These are phyloP conservation scores for Glomus cerebriforme DNA, from an alignment of 192 early-diverging fungal genomes.

Conservation along the genomic window DNA sequence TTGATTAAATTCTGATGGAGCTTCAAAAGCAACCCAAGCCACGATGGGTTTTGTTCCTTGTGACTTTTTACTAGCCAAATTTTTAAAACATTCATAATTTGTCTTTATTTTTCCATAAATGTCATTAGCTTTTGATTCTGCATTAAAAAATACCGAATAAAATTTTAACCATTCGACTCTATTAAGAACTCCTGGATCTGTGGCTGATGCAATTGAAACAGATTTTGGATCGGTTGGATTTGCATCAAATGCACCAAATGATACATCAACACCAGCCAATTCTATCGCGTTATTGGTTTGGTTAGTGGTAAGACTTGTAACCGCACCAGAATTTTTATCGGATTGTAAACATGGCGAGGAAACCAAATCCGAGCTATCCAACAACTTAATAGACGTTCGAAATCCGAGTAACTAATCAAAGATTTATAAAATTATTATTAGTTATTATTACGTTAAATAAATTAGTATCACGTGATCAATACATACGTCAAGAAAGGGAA, in stretches of 20 bases:
- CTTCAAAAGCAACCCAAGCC: conserved; percentile 64
- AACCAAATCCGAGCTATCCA: conserved; percentile 24
- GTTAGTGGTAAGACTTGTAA: conserved; percentile 44
- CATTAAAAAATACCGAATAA: conserved; percentile 68
- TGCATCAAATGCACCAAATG: conserved; percentile 48
- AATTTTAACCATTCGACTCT: conserved; percentile 63
- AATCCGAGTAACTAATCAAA: not conserved
- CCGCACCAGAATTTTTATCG: conserved; percentile 23
- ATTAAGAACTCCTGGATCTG: conserved; percentile 52
- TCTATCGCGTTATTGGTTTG: conserved; percentile 49
- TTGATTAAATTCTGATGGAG: conserved; percentile 64
- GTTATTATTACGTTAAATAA: not conserved
- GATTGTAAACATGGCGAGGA: conserved; percentile 56
- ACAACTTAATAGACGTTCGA: not conserved
- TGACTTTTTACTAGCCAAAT: conserved; percentile 34
- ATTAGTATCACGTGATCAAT: not conserved
- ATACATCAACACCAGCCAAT: conserved; percentile 50
- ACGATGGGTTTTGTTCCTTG: conserved; percentile 47
- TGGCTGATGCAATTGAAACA: conserved; percentile 47
- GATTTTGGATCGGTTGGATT: conserved; percentile 45
- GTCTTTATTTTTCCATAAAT: conserved; percentile 47
- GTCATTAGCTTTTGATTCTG: conserved; percentile 53
- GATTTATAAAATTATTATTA: too few species aligned
- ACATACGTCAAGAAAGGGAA: conserved; percentile 52
- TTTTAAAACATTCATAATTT: conserved; percentile 62